Evolutionary conservation across 495 filamentous ascomycete species (phyloP).

Genomic region (Pyrenula massariospora): DNA sequence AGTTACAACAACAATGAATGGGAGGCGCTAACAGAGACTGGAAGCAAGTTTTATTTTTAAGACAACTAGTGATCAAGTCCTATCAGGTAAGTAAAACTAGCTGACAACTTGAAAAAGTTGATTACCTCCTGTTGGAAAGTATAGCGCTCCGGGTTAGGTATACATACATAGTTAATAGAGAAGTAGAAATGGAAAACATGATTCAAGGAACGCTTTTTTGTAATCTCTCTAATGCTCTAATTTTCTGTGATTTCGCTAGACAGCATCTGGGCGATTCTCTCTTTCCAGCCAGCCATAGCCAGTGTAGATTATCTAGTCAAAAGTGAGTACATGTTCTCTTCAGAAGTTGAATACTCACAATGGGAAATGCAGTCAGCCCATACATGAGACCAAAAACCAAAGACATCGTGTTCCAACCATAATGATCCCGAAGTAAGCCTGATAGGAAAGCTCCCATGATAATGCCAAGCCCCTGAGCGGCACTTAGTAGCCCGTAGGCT

Average conservation of each 20-base stretch:
- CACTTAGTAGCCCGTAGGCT: slow-evolving; percentile 49
- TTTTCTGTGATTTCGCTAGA: neutral
- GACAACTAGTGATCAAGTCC: too few relatives aligned
- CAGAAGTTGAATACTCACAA: neutral
- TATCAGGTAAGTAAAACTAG: neutral
- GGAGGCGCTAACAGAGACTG: too few relatives aligned
- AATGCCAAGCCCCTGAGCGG: slow-evolving; percentile 48
- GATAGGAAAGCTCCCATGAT: slow-evolving; percentile 47
- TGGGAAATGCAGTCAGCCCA: slow-evolving; percentile 14
- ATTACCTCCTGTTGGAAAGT: neutral
- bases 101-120: neutral
- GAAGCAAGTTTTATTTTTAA: too few relatives aligned
- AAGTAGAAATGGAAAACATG: neutral
- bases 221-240: neutral
- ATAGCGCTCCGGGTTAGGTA: neutral
- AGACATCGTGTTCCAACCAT: slow-evolving; percentile 31
- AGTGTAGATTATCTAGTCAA: neutral
- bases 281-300: neutral
- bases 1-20: too few relatives aligned
- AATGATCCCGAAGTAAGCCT: slow-evolving; percentile 19
- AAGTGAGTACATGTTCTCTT: neutral
- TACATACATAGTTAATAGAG: neutral
- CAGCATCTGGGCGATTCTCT: neutral
- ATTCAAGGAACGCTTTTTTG: neutral
- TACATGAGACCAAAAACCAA: slow-evolving; percentile 21